Percentiles rank a stretch among this genome's conserved stretches.
phyloP scores from a whole-genome alignment of 1,139 yeast species.

The Hyphopichia wangnamkhiaoensis region DNA sequence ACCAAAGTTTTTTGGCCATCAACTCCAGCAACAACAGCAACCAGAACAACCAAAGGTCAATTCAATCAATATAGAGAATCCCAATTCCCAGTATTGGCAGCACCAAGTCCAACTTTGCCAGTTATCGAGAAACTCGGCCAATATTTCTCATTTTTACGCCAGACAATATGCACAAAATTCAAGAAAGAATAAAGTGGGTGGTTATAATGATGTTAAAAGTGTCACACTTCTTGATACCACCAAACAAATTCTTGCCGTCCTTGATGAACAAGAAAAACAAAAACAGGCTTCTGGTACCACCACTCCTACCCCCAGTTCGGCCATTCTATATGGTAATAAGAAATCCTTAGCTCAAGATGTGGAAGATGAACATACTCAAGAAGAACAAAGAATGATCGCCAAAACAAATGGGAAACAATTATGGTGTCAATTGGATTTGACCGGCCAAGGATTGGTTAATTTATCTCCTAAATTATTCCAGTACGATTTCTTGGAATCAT shows the following conservation, averaged over 20 bases:
- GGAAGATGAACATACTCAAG: slow-evolving; percentile 78
- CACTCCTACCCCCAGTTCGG: slow-evolving; percentile 33
- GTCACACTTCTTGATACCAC: slow-evolving; percentile 59
- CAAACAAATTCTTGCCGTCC: slow-evolving; percentile 45
- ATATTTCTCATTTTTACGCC: slow-evolving; percentile 84
- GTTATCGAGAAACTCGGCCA: slow-evolving; percentile 67
- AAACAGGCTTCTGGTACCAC: slow-evolving; percentile 24
- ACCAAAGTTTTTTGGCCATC: slow-evolving; percentile 13
- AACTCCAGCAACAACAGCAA: slow-evolving; percentile 17
- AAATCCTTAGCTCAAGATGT: slow-evolving; percentile 48
- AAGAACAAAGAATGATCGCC: slow-evolving; percentile 71
- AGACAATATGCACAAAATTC: slow-evolving; percentile 88
- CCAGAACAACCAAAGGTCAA: slow-evolving; percentile 23
- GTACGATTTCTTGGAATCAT: slow-evolving; percentile 81
- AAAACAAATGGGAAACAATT: slow-evolving; percentile 74
- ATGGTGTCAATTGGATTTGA: slow-evolving; percentile 93
- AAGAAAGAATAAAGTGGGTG: slow-evolving; percentile 47
- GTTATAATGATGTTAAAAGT: slow-evolving; percentile 43
- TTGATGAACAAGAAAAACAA: slow-evolving; percentile 45
- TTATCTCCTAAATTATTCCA: slow-evolving; percentile 75
- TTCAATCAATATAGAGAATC: slow-evolving; percentile 45
- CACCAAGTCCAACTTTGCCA: slow-evolving; percentile 83
- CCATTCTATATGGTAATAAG: slow-evolving; percentile 58
- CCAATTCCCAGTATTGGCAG: slow-evolving; percentile 73
- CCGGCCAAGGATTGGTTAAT: slow-evolving; percentile 81